Evolutionary conservation across 2,329 filamentous ascomycete genomes (phyloP), one percentile per base, ranked within the genome.

Genomic region (Beauveria brongniartii): DNA sequence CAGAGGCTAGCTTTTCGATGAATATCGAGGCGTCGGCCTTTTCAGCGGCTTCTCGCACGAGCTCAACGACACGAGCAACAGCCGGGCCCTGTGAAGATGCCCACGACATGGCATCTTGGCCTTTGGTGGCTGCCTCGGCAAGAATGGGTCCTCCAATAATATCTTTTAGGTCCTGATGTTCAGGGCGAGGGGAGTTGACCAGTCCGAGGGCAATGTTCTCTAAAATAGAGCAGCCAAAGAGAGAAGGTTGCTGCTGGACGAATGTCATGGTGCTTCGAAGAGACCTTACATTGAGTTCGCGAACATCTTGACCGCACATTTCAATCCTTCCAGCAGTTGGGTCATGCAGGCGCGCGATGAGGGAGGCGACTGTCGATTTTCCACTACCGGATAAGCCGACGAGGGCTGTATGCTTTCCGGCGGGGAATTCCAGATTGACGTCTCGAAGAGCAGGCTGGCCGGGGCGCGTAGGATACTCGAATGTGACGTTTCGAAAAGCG

Each of bases 1-100:
- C 81, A 44, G 78, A 71, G 44, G 82, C 76, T 4, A 81, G 75
- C 0, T 69, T 69, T 44, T 74, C 70, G 63, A 81, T 83, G 67
- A 82, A 85, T 34, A 66, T 67, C 51, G 74, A 73, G 0, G 80
- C 83, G 69, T 87, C 83, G 1, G 84, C 83, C 16, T 82, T 75
- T 9, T 69, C 71, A 1, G 82, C 81, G 22, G 83, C 79, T 7
- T 75, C 68, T 34, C 72, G 69, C 0, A 79, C 78, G 3, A 80
- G 66, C 3, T 67, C 63, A 18, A 82, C 71, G 28, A 85, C 80
- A 62, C 82, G 77, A 12, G 66, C 65, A 10, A 71, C 62, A 3
- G 60, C 62, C 1, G 65, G 44, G 5, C 67, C 68, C 1, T 64
- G 62, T 7, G 63, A 63, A 9, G 66, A 64, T 6, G 65, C 63